Conservation (phyloP, 2,329 filamentous ascomycete species). For the Myriosclerotinia scirpicola region DNA sequence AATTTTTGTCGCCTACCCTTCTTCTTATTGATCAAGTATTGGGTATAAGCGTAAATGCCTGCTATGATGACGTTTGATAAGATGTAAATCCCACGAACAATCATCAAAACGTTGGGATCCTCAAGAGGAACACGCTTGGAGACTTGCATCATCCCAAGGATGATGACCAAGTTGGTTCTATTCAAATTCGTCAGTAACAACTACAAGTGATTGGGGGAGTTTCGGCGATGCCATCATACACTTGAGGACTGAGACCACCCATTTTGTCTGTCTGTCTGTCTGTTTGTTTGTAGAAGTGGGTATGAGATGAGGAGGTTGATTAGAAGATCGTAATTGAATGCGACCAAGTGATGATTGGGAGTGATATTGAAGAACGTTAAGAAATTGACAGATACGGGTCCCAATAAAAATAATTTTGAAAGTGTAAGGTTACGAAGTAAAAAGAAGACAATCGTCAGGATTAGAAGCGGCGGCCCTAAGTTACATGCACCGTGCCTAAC, state of each 20-base stretch:
- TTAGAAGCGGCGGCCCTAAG: conserved; percentile 21
- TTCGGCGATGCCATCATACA: conserved; percentile 56
- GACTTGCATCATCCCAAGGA: conserved; percentile 97
- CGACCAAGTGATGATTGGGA: conserved; percentile 19
- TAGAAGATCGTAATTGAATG: conserved; percentile 29
- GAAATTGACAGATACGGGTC: conserved; percentile 7
- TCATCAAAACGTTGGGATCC: conserved; percentile 69
- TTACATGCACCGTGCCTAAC: conserved; percentile 13
- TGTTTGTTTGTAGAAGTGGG: conserved; percentile 1
- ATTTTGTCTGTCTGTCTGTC: conserved; percentile 51
- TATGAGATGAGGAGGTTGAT: neutral
- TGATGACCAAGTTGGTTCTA: conserved; percentile 91
- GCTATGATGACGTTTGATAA: conserved; percentile 79
- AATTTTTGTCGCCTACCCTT: conserved; percentile 67
- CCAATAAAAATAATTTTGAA: conserved; percentile 9
- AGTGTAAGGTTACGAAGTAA: too few species aligned
- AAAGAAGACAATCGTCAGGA: conserved; percentile 21
- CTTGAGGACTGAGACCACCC: conserved; percentile 63
- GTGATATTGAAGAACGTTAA: conserved; percentile 7
- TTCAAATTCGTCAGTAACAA: conserved; percentile 30
- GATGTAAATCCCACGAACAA: conserved; percentile 62
- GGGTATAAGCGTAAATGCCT: conserved; percentile 80
- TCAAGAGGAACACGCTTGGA: conserved; percentile 96
- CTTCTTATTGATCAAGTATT: conserved; percentile 88
- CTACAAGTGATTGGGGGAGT: conserved; percentile 21